Conservation (phyloP, 129 eudicot genomes). For the Flaveria trinervia region DNA sequence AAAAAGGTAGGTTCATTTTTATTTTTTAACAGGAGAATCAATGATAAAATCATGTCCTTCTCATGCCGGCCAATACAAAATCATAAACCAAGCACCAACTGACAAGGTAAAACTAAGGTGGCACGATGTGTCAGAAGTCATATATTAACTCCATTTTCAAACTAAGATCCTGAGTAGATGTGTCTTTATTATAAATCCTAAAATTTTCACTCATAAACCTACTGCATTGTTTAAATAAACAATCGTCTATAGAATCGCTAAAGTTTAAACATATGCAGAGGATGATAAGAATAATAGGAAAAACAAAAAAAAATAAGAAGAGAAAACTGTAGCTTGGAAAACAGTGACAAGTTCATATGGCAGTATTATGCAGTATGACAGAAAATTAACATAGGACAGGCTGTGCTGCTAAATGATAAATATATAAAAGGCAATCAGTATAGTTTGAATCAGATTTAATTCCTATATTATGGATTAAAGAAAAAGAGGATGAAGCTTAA, state of each 20-base stretch:
- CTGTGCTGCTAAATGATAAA: not conserved
- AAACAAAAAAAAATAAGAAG: not conserved
- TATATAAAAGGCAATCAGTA: not conserved
- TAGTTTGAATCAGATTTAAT: not conserved
- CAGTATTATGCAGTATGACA: not conserved
- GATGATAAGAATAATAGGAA: not conserved
- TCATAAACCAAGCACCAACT: conserved; percentile 16
- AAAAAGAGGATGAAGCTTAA: not conserved
- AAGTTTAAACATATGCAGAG: not conserved
- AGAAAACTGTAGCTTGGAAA: not conserved
- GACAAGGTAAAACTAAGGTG: not conserved
- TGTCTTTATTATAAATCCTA: not conserved
- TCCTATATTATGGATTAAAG: not conserved
- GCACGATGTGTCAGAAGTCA: not conserved
- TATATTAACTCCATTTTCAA: not conserved
- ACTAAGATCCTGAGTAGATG: not conserved
- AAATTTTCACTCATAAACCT: too few relatives aligned
- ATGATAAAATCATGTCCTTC: conserved; percentile 22
- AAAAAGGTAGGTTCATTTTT: conserved; percentile 42
- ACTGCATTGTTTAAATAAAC: not conserved
- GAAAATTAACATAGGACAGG: not conserved
- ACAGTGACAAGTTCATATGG: conserved; percentile 11
- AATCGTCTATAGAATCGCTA: not conserved
- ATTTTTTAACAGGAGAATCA: conserved; percentile 11
- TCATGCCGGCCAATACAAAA: not conserved